phyloP scores from a whole-genome alignment of 768 basidiomycete species.

The Agaricus bisporus region DNA sequence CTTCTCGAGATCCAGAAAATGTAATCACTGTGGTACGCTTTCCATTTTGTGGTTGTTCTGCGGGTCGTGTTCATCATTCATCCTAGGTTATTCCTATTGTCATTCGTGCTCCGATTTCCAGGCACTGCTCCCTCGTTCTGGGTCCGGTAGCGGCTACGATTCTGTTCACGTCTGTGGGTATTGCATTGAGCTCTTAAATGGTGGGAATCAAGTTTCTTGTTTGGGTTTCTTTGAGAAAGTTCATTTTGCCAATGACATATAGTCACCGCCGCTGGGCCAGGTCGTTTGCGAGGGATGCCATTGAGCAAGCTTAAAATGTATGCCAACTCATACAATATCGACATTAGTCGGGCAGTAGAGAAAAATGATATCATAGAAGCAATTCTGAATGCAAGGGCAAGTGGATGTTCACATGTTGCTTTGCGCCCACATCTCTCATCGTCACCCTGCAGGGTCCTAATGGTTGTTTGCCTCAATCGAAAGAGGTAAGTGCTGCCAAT shows the following conservation, averaged over 20 bases:
- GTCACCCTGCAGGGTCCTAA: conserved; percentile 36
- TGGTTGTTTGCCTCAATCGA: conserved; percentile 53
- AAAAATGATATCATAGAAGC: conserved; percentile 75
- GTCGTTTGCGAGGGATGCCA: conserved; percentile 48
- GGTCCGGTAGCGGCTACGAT: conserved; percentile 55
- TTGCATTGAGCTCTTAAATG: conserved; percentile 64
- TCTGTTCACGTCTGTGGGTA: conserved; percentile 60
- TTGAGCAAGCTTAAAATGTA: conserved; percentile 65
- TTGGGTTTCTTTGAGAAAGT: conserved; percentile 1
- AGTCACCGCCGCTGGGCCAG: conserved; percentile 69
- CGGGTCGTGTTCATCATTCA: neutral
- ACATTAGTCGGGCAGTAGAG: conserved; percentile 56
- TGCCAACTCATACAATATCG: conserved; percentile 63
- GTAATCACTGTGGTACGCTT: conserved; percentile 70
- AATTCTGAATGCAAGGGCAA: conserved; percentile 48
- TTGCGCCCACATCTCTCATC: neutral
- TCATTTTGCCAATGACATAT: conserved; percentile 6
- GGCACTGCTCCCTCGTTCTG: conserved; percentile 67
- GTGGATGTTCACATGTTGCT: conserved; percentile 12
- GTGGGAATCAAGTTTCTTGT: conserved; percentile 31
- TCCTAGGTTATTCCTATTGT: conserved; percentile 65
- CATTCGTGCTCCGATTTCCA: conserved; percentile 70
- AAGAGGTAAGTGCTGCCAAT: conserved; percentile 41
- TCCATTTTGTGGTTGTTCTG: neutral
- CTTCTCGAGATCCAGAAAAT: conserved; percentile 57